These are phyloP conservation scores for Saccharomycopsis babjevae DNA, from an alignment of 805 yeast genomes.

Conservation along the genomic window DNA sequence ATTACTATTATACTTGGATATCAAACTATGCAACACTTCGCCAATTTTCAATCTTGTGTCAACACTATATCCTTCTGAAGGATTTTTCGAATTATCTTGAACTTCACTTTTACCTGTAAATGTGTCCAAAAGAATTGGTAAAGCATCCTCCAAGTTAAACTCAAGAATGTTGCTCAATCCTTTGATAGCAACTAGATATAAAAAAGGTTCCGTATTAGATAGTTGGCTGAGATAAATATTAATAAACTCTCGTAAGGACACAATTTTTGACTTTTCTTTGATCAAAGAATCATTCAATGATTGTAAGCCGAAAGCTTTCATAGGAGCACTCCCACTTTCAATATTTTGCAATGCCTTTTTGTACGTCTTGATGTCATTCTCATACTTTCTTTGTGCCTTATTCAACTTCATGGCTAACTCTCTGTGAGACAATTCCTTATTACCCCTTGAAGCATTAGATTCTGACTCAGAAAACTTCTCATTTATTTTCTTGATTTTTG, in stretches of 20 bases:
- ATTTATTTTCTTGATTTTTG: not conserved
- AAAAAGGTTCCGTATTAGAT: conserved; percentile 74
- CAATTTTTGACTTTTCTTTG: conserved; percentile 35
- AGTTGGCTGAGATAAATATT: conserved; percentile 55
- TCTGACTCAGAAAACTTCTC: not conserved
- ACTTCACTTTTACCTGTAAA: conserved; percentile 21
- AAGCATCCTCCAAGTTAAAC: conserved; percentile 29
- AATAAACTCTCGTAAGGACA: conserved; percentile 45
- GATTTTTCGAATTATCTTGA: not conserved
- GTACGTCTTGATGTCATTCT: conserved; percentile 32
- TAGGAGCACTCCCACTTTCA: conserved; percentile 72
- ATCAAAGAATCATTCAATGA: conserved; percentile 47
- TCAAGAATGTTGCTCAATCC: conserved; percentile 58
- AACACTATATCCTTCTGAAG: conserved; percentile 30
- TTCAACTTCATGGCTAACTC: conserved; percentile 14
- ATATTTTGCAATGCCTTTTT: conserved; percentile 56
- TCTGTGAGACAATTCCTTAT: not conserved
- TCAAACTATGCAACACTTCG: conserved; percentile 44
- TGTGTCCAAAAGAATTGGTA: conserved; percentile 30
- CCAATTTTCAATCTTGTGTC: conserved; percentile 76
- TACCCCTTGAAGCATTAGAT: conserved; percentile 10
- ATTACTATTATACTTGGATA: conserved; percentile 8
- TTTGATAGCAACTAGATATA: conserved; percentile 76
- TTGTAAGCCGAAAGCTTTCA: conserved; percentile 77
- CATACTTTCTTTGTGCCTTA: conserved; percentile 18